A percentile compares a stretch with the other conserved stretches of the same genome.
These are phyloP conservation scores for Termitomyces sp. DNA, from an alignment of 768 basidiomycete genomes.

Conservation along the genomic window DNA sequence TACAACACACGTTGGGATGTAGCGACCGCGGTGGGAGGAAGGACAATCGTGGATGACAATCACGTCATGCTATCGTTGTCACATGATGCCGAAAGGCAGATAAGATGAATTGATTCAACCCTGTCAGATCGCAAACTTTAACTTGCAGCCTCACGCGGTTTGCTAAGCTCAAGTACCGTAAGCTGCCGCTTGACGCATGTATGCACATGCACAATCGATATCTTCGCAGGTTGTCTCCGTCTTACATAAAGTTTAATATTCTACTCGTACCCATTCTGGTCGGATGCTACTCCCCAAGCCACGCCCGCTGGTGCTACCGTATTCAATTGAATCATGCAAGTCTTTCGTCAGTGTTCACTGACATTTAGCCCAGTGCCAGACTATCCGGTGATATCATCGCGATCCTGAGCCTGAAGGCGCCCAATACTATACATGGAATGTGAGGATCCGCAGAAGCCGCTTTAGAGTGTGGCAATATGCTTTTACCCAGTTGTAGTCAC, in stretches of 20 bases:
- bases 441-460: conserved; percentile 6
- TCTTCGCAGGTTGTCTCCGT: too few species aligned
- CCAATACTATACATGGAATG: neutral
- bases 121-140: too few species aligned
- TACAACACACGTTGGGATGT: neutral
- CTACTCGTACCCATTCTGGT: neutral
- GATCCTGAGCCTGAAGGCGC: neutral
- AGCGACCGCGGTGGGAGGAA: too few species aligned
- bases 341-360: neutral
- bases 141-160: neutral
- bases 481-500: neutral
- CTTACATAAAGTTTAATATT: neutral
- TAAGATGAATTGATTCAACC: too few species aligned
- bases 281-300: neutral
- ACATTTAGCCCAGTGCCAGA: neutral
- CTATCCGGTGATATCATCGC: neutral
- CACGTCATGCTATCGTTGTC: neutral
- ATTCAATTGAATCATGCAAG: neutral
- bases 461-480: neutral
- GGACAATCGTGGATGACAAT: neutral
- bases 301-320: neutral
- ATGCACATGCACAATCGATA: neutral
- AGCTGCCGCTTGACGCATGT: neutral
- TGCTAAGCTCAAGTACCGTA: neutral
- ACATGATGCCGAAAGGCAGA: neutral